A percentile compares a stretch with the other conserved stretches of the same genome.
phyloP scores from a whole-genome alignment of 768 basidiomycete genomes.

The Russula griseocarnosa region DNA sequence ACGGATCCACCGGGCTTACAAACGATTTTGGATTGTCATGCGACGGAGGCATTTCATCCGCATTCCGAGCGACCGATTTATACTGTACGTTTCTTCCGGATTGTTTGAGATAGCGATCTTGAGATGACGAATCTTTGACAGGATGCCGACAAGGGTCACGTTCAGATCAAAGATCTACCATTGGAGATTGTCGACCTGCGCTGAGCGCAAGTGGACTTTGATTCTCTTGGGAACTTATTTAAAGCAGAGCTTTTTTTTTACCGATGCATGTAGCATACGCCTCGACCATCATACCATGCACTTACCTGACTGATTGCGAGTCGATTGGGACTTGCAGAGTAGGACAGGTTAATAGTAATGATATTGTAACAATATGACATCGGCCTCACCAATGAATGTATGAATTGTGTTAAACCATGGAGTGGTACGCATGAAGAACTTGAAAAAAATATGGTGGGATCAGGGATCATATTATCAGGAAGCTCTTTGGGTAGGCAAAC shows the following conservation, averaged over 20 bases:
- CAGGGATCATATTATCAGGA: no score
- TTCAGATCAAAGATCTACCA: constrained; percentile 65
- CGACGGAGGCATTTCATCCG: constrained; percentile 79
- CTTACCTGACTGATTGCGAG: constrained; percentile 9
- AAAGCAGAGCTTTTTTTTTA: constrained; percentile 12
- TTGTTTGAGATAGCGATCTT: background rate
- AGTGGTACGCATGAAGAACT: no score
- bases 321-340: background rate
- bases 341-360: constrained; percentile 10
- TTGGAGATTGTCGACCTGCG: constrained; percentile 86
- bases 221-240: constrained; percentile 8
- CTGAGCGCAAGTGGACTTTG: constrained; percentile 18
- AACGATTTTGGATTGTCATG: constrained; percentile 62
- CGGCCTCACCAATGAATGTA: background rate
- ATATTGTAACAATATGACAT: constrained; percentile 17
- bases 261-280: constrained; percentile 13
- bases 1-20: constrained; percentile 84
- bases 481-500: background rate
- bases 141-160: constrained; percentile 85
- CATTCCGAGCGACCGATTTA: constrained; percentile 83
- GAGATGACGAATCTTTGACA: constrained; percentile 32
- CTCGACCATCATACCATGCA: constrained; percentile 1
- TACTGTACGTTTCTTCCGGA: constrained; percentile 53
- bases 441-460: no score
- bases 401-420: background rate